Evolutionary conservation across 2,329 filamentous ascomycete genomes (phyloP).

Genomic region (Pyricularia grisea): DNA sequence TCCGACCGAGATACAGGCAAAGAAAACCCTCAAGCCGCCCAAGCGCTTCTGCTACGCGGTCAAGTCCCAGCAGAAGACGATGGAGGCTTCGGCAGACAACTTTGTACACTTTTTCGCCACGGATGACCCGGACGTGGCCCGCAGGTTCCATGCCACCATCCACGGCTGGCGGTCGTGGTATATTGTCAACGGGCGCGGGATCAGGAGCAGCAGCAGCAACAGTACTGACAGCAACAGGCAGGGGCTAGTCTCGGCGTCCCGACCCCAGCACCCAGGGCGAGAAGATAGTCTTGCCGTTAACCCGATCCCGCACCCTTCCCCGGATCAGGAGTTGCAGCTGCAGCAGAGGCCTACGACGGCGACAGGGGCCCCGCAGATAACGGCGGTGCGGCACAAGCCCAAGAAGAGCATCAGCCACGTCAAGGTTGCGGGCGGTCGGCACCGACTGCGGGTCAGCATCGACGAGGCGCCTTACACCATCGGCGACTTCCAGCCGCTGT

Average conservation of each 20-base stretch:
- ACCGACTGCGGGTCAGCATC: conserved; percentile 28
- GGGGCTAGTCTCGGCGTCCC: not conserved
- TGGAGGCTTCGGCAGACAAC: conserved; percentile 55
- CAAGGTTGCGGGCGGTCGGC: conserved; percentile 17
- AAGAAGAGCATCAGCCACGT: conserved; percentile 21
- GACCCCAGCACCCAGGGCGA: not conserved
- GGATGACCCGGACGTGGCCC: conserved; percentile 58
- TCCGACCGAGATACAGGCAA: conserved; percentile 57
- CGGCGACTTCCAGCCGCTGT: conserved; percentile 57
- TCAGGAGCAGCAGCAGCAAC: too few species aligned
- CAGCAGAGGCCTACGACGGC: not conserved
- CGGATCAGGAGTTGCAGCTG: conserved; percentile 12
- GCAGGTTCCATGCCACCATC: conserved; percentile 60
- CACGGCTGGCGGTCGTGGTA: conserved; percentile 92
- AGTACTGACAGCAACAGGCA: too few species aligned
- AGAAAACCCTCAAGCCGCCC: conserved; percentile 68
- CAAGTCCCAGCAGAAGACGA: conserved; percentile 85
- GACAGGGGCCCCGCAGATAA: conserved; percentile 18
- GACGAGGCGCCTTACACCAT: conserved; percentile 51
- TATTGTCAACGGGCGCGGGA: conserved; percentile 53
- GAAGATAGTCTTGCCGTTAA: not conserved
- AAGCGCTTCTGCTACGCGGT: conserved; percentile 81
- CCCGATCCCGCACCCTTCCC: conserved; percentile 11
- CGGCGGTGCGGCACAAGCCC: conserved; percentile 15
- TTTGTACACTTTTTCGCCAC: conserved; percentile 90